Base-by-base conservation (phyloP, 495 filamentous ascomycete species). In the Talaromyces trachyspermus region DNA sequence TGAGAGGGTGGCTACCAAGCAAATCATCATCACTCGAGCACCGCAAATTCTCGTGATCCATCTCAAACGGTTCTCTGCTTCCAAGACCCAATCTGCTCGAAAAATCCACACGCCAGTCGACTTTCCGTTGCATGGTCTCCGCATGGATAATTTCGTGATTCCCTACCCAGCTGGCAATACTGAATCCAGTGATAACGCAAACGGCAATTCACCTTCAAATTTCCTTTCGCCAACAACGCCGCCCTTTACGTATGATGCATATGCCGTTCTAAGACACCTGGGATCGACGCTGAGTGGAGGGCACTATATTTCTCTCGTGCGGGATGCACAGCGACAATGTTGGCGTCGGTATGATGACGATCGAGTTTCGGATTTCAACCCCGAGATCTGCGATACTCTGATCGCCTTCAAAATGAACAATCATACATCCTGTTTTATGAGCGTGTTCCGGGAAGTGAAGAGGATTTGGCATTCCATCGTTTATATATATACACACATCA, bases 41-140 rank as follows among this genome's bases (percentile, higher is more conserved):
- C 84, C 84, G 0, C 75, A 84, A 41, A 78, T 81, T 53, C 66
- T 88, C 4, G 81, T 87, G n/a, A 66, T 88, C 5, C 84, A 88
- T 52, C 80, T 88, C 58, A 88, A 87, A 59, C 80, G 84, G 23
- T 88, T 88, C 58, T 75, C 75, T 2, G 74, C 78, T 5, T 72
- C 68, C 7, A 76, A 77, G 57, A 69, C 68, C 12, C 66, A 83
- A 45, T 66, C 63, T 25, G 71, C 79, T 20, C 74, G 69, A 19
- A 88, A 88, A 60, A 77, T 86, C 51, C 77, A 78, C 55, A 84
- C 78, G 0, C 77, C 79, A 5, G 76, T 88, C 43, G 67, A 84
- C 6, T 88, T 86, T 50, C 84, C 84, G 0, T 60, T 88, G 0
- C 65, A 82, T 23, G 70, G 78, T 2, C 70, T 88, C 1, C 75